Base-by-base conservation (phyloP, 106 monocot genomes). In the Dendrobium catenatum region DNA sequence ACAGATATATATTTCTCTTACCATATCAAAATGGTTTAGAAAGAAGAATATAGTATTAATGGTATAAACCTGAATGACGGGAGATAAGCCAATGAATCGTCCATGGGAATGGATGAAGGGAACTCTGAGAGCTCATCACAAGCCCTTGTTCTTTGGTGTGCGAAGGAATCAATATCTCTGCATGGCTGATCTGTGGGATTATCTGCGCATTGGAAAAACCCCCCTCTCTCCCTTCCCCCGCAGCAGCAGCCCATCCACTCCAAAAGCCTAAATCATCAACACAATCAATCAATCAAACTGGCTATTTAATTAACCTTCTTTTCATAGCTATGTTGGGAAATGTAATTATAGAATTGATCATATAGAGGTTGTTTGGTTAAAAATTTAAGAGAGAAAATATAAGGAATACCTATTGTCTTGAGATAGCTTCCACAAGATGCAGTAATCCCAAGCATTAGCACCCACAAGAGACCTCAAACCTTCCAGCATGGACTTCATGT, bases 361-460 rank as follows among this genome's bases (percentile, higher is more conserved):
- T 9, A 46, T 46, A 46, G 46, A 46, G 46, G 46, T 46, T 46
- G 16, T 51, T 68, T 18, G 20, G 46, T 22, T 31, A 49, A 43
- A 42, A 46, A 11, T 9, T 18, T 41, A 73, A 37, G 44, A 75
- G 41, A 79, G 59, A 42, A 40, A n/a, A 20, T 64, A 40, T 18
- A 79, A 46, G 37, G 0, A 55, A 16, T 79, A 86, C 95, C 95
- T 93, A 44, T 91, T 87, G 61, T 95, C 91, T 47, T 84, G 86
- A 54, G 91, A 88, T 41, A 93, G 59, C 37, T 84, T 88, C 95
- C 95, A 95, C 9, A 85, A 58, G 55, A 93, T 88, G 85, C 93
- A 93, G 81, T 89, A 91, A 43, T 93, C 95, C 95, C 95, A 93
- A 10, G 82, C 91, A 80, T 86, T 82, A 19, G 55, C 55, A n/a